Evolutionary conservation across 345 rosid genomes (phyloP).

Genomic region (Triadica sebifera): DNA sequence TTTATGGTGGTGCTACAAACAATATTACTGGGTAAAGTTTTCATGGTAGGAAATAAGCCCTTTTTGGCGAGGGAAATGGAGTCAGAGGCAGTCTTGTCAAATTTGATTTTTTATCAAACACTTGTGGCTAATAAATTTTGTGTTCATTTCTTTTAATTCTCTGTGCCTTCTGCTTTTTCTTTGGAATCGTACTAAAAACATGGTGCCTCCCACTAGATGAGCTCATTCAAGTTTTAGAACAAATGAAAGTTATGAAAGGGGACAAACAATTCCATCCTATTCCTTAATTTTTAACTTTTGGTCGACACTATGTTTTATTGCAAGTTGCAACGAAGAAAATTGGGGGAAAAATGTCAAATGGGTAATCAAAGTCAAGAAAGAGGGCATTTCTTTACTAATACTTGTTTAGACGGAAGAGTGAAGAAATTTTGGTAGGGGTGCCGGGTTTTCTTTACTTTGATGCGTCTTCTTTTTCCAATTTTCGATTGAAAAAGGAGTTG

Average conservation of each 20-base stretch:
- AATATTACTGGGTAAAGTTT: too few relatives aligned
- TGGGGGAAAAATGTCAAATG: too few relatives aligned
- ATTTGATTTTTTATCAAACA: neutral
- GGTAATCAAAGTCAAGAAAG: neutral
- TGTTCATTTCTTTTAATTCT: neutral
- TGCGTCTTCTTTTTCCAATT: too few relatives aligned
- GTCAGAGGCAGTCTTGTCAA: slow-evolving; percentile 19
- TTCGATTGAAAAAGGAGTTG: too few relatives aligned
- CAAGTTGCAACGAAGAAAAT: neutral
- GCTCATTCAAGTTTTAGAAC: neutral
- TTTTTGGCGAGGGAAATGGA: too few relatives aligned
- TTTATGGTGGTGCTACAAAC: too few relatives aligned
- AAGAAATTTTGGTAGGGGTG: too few relatives aligned
- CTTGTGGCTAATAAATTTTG: slow-evolving; percentile 8
- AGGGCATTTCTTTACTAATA: too few relatives aligned
- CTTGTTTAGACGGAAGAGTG: too few relatives aligned
- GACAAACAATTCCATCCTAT: neutral
- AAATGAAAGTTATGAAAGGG: neutral
- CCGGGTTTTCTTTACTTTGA: too few relatives aligned
- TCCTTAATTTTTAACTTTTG: neutral
- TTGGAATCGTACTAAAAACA: neutral
- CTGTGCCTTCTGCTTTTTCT: neutral
- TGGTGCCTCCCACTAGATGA: neutral
- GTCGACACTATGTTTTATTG: neutral
- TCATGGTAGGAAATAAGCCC: too few relatives aligned